Conservation (phyloP, 2,329 filamentous ascomycete genomes). For the Diaporthe vexans region DNA sequence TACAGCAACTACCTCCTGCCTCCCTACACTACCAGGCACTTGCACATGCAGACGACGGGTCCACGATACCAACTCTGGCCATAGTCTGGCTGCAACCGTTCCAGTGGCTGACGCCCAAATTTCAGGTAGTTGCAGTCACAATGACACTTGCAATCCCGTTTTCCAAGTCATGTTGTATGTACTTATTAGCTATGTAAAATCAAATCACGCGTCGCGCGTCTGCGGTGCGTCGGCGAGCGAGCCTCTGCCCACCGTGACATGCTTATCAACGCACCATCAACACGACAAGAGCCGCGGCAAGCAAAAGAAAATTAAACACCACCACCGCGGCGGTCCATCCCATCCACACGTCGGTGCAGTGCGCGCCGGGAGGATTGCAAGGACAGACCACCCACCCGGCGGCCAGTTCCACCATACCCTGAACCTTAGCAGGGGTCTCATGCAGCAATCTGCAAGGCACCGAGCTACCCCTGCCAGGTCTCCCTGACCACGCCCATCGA, state of each 20-base stretch:
- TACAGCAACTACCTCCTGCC: not conserved
- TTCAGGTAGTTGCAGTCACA: not conserved
- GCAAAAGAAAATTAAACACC: slow-evolving; percentile 9
- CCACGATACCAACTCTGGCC: slow-evolving; percentile 6
- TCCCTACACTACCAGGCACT: no score
- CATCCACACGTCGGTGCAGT: slow-evolving; percentile 5
- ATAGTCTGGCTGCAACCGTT: not conserved
- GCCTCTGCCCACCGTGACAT: not conserved
- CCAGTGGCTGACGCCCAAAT: not conserved
- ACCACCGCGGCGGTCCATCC: not conserved
- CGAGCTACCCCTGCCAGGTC: slow-evolving; percentile 21
- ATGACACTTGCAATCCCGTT: not conserved
- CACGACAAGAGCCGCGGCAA: not conserved
- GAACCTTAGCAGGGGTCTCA: slow-evolving; percentile 8
- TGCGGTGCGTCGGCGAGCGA: not conserved
- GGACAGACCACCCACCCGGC: slow-evolving; percentile 14
- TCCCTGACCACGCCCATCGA: slow-evolving; percentile 3
- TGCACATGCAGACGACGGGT: not conserved
- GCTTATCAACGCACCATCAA: not conserved
- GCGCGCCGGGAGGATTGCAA: slow-evolving; percentile 20
- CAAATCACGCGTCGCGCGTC: no score
- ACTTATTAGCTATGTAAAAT: no score
- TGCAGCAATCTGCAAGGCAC: slow-evolving; percentile 39
- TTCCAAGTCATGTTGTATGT: not conserved
- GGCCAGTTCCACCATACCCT: not conserved